Conservation (phyloP, 208 protist species). For the Kentomonas sorsogonicus region DNA sequence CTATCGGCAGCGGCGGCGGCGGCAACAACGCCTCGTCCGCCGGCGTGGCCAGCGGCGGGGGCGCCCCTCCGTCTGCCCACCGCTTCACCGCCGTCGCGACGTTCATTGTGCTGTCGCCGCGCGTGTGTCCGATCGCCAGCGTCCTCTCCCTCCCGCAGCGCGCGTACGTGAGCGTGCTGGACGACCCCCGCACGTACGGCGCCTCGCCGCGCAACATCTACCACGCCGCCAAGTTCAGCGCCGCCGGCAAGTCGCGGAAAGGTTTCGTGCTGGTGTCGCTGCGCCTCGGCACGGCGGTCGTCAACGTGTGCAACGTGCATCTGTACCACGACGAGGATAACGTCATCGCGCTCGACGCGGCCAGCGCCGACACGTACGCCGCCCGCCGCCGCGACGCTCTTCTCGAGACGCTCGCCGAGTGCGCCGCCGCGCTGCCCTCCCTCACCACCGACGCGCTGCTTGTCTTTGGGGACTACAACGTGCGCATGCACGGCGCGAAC, state of each 20-base stretch:
- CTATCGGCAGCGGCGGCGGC: too few species aligned
- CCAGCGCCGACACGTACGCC: slow-evolving; percentile 53
- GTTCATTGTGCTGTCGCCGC: slow-evolving; percentile 68
- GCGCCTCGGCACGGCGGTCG: slow-evolving; percentile 51
- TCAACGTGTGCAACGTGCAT: slow-evolving; percentile 73
- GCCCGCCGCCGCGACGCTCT: slow-evolving; percentile 36
- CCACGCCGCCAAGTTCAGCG: slow-evolving; percentile 52
- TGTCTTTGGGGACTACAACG: slow-evolving; percentile 77
- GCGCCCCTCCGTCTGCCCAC: slow-evolving; percentile 5
- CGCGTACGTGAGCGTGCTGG: slow-evolving; percentile 62
- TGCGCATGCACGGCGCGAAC: slow-evolving; percentile 42
- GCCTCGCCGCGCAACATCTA: slow-evolving; percentile 40
- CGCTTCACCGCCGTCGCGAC: slow-evolving; percentile 65
- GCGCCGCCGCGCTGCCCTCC: slow-evolving; percentile 28
- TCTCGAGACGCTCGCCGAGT: slow-evolving; percentile 62
- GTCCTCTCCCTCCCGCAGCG: slow-evolving; percentile 72
- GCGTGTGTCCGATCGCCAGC: slow-evolving; percentile 65
- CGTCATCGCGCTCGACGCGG: slow-evolving; percentile 26
- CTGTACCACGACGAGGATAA: slow-evolving; percentile 71
- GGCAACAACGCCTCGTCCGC: slow-evolving; percentile 5
- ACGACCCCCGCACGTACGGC: slow-evolving; percentile 75
- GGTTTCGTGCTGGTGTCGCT: slow-evolving; percentile 70
- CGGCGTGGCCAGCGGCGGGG: neutral
- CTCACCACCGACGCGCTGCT: slow-evolving; percentile 72
- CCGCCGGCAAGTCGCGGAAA: slow-evolving; percentile 57